Evolutionary conservation across 805 yeast species (phyloP), one percentile per base, ranked within the genome.

Genomic region (Metschnikowia kofuensis): DNA sequence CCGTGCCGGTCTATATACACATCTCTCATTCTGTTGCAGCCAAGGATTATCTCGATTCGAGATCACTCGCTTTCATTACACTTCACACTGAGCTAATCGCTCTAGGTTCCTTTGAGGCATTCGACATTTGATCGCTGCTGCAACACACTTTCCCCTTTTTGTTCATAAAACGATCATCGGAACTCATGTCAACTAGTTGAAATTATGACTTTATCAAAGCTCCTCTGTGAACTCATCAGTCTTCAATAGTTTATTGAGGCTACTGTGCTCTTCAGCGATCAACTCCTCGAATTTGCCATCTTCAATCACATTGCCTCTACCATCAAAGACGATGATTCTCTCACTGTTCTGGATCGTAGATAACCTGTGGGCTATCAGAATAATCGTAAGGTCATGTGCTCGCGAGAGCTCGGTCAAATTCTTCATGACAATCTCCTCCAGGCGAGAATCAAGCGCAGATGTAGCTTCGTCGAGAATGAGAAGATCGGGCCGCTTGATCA

Each of bases 401-500:
- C 78, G 75, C n/a, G 58, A 48, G 51, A 94, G 74, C 42, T 75
- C 65, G 30, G 72, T 63, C 51, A 92, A 69, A 8, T 95, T 89
- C 44, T 78, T 79, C 63, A 89, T 88, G 37, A 92, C 95, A 3
- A 88, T 80, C 57, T 86, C 84, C 62, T 92, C 98, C 57, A 91
- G 85, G 47, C 87, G 87, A 11, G 95, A 82, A 62, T 92, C 98
- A 44, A 92, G 72, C 0, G 97, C 97, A 32, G 96, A 87, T 0
- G 98, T 92, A 12, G 97, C 96, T 65, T 92, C 98, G 65, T 92
- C 98, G 50, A 92, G 69, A 31, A 92, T 82, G 49, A 92, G 70
- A n/a, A 92, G 76, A 7, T 84, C 76, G 2, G 98, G 97, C 40
- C 83, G 77, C 45, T 87, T 74, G 44, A 92, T 75, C 45, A 92